These are phyloP conservation scores for Fraxinus ornus DNA, from an alignment of 305 asterid species.

Conservation along the genomic window DNA sequence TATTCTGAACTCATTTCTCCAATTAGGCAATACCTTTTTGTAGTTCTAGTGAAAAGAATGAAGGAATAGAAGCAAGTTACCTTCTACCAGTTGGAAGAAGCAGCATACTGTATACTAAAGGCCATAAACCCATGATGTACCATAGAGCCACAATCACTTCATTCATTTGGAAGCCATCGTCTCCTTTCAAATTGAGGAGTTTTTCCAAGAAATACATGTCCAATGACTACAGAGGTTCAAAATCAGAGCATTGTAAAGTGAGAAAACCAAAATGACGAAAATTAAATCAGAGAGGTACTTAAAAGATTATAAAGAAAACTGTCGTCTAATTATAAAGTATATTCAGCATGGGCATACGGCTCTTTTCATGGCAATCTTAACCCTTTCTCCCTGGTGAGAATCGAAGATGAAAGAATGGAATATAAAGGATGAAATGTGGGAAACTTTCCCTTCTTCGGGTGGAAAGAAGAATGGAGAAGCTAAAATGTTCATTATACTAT, in stretches of 20 bases:
- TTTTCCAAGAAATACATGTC: constrained; percentile 73
- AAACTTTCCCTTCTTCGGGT: background rate
- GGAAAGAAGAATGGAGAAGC: background rate
- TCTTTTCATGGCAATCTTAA: background rate
- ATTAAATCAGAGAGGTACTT: background rate
- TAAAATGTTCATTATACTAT: background rate
- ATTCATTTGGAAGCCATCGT: constrained; percentile 89
- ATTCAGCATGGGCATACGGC: background rate
- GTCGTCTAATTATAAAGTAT: background rate
- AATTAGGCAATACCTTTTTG: background rate
- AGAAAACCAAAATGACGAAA: background rate
- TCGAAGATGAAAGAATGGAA: background rate
- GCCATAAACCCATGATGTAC: constrained; percentile 95
- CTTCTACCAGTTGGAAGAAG: constrained; percentile 86
- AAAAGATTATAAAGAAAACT: background rate
- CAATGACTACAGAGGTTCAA: constrained; percentile 45
- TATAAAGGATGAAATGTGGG: background rate
- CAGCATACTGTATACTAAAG: constrained; percentile 78
- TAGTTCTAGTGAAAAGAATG: background rate
- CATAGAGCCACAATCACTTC: constrained; percentile 70
- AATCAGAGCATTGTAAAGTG: constrained; percentile 5
- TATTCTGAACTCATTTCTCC: background rate
- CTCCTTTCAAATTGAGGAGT: constrained; percentile 72
- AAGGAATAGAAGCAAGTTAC: constrained; percentile 35
- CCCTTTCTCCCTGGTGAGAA: background rate